Conservation (phyloP, 148 eudicot genomes). For the Camellia lanceoleosa region DNA sequence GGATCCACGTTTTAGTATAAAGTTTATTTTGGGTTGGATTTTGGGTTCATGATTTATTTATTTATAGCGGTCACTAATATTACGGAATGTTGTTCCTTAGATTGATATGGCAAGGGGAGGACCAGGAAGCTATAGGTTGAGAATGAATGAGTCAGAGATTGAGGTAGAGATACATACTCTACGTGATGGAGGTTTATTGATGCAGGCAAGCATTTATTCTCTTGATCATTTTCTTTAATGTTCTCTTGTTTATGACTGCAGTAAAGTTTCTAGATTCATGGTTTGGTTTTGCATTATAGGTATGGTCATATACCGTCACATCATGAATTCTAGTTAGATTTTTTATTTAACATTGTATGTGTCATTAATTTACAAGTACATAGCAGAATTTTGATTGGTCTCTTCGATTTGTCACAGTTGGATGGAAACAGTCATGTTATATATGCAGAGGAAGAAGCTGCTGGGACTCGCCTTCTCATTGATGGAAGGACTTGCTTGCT, state of each 20-base stretch:
- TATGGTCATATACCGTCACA: background rate
- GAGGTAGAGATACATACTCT: constrained; percentile 98
- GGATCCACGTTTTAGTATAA: background rate
- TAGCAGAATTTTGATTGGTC: constrained; percentile 13
- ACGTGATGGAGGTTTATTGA: constrained; percentile 95
- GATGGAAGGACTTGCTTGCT: constrained; percentile 99
- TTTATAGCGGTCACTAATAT: constrained; percentile 8
- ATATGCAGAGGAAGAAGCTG: constrained; percentile 99
- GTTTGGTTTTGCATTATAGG: background rate
- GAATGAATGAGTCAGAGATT: constrained; percentile 78
- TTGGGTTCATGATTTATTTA: background rate
- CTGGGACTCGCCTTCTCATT: constrained; percentile 98
- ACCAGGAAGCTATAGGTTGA: constrained; percentile 90
- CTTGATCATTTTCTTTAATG: background rate
- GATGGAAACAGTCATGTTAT: constrained; percentile 96
- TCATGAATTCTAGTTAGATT: background rate
- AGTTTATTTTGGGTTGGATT: background rate
- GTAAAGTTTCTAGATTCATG: background rate
- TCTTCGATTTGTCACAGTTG: constrained; percentile 49
- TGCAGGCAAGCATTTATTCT: constrained; percentile 46
- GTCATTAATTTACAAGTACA: background rate
- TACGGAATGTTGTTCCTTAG: constrained; percentile 29
- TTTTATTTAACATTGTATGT: background rate
- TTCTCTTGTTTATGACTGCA: background rate
- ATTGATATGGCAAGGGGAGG: constrained; percentile 93